Conservation (phyloP, 768 basidiomycete genomes). For the Xerocomus potaroensis region DNA sequence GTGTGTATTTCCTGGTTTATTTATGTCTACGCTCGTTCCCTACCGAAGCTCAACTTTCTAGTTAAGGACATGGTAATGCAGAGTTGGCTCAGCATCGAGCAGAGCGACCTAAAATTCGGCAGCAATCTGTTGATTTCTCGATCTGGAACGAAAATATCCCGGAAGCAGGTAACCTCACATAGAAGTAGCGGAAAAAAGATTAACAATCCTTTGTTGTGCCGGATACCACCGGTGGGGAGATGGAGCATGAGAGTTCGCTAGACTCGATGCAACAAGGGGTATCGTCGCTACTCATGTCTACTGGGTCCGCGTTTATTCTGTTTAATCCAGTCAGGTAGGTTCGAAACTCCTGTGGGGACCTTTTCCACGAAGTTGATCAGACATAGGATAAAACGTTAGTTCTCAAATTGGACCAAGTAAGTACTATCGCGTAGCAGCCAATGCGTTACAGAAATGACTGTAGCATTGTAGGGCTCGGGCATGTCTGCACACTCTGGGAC, state of each 20-base stretch:
- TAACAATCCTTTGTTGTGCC: constrained; percentile 87
- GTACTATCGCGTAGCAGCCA: constrained; percentile 4
- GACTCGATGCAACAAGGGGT: constrained; percentile 77
- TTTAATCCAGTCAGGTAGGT: constrained; percentile 46
- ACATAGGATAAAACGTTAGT: constrained; percentile 92
- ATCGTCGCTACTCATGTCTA: constrained; percentile 14
- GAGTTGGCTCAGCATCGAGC: constrained; percentile 74
- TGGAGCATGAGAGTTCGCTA: constrained; percentile 72
- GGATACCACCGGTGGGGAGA: constrained; percentile 81
- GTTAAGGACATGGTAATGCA: constrained; percentile 63
- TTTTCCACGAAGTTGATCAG: constrained; percentile 93
- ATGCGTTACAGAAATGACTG: not conserved
- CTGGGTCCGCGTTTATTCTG: not conserved
- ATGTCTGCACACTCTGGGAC: constrained; percentile 66
- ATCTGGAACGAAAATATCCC: constrained; percentile 91
- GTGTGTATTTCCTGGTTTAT: constrained; percentile 46
- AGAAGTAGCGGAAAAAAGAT: constrained; percentile 83
- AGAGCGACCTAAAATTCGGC: constrained; percentile 91
- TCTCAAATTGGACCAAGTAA: constrained; percentile 87
- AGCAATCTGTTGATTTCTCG: constrained; percentile 90
- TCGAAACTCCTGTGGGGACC: constrained; percentile 78
- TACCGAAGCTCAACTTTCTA: not conserved
- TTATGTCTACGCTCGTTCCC: not conserved
- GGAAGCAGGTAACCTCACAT: constrained; percentile 93
- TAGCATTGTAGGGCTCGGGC: constrained; percentile 53